These are phyloP conservation scores for Sherardia arvensis DNA, from an alignment of 257 asterid genomes.

Conservation along the genomic window DNA sequence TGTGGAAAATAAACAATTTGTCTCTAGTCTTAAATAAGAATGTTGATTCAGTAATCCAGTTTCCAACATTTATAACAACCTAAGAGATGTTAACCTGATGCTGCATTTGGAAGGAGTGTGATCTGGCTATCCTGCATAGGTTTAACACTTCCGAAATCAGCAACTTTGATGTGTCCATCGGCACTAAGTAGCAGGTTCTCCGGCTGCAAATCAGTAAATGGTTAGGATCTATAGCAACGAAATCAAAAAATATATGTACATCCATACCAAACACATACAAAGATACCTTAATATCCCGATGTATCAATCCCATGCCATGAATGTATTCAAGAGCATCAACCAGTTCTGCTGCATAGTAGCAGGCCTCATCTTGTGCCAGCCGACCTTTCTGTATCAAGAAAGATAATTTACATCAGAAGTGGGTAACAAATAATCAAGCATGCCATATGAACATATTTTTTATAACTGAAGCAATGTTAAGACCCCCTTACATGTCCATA, in stretches of 20 bases:
- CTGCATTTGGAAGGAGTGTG: conserved; percentile 94
- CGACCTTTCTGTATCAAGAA: conserved; percentile 78
- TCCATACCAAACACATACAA: background rate
- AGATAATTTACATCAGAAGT: conserved; percentile 13
- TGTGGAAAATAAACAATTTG: background rate
- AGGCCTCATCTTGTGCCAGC: conserved; percentile 78
- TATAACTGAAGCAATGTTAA: conserved; percentile 1
- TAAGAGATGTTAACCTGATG: conserved; percentile 55
- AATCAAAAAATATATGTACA: background rate
- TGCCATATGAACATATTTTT: background rate
- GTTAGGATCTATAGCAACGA: conserved; percentile 22
- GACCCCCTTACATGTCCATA: background rate
- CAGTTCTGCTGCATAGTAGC: conserved; percentile 94
- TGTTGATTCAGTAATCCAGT: background rate
- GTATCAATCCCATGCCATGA: conserved; percentile 92
- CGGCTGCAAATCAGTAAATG: conserved; percentile 55
- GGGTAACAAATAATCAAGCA: conserved; percentile 6
- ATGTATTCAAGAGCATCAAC: conserved; percentile 98
- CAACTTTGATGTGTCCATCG: conserved; percentile 94
- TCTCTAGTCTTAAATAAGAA: background rate
- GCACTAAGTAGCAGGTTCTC: conserved; percentile 85
- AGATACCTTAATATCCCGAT: conserved; percentile 91
- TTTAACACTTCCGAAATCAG: conserved; percentile 99
- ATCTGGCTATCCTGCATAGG: conserved; percentile 93
- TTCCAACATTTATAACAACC: conserved; percentile 1